Conservation (phyloP, 805 yeast genomes). For the Debaryomyces hansenii region DNA sequence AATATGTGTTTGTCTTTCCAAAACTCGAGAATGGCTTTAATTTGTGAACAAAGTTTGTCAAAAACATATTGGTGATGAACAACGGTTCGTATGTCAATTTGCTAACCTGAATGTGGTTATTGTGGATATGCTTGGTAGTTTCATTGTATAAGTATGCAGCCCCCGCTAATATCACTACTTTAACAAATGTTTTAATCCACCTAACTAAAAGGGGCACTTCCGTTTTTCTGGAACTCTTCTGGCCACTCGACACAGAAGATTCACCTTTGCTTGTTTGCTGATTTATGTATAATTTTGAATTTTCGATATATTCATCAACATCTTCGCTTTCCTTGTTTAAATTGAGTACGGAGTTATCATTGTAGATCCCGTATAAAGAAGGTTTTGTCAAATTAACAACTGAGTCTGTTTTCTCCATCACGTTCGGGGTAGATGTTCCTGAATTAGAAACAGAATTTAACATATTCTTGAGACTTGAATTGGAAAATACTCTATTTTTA, state of each 20-base stretch:
- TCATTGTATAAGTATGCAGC: slow-evolving; percentile 57
- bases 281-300: neutral
- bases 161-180: slow-evolving; percentile 29
- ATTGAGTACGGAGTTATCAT: slow-evolving; percentile 40
- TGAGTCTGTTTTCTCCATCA: slow-evolving; percentile 38
- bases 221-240: neutral
- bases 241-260: neutral
- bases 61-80: slow-evolving; percentile 31
- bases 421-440: slow-evolving; percentile 20
- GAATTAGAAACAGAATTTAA: slow-evolving; percentile 10
- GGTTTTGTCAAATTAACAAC: slow-evolving; percentile 51
- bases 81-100: slow-evolving; percentile 43
- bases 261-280: neutral
- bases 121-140: slow-evolving; percentile 52
- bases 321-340: slow-evolving; percentile 27
- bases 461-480: slow-evolving; percentile 15
- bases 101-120: slow-evolving; percentile 45
- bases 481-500: slow-evolving; percentile 18
- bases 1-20: neutral
- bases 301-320: slow-evolving; percentile 1
- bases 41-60: slow-evolving; percentile 23
- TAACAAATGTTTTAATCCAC: slow-evolving; percentile 6
- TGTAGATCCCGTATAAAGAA: slow-evolving; percentile 50
- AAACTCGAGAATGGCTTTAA: slow-evolving; percentile 7
- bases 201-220: neutral